A percentile compares a stretch with the other conserved stretches of the same genome.
Conservation (phyloP, 495 filamentous ascomycete species). For the Hypoxylon trugodes region DNA sequence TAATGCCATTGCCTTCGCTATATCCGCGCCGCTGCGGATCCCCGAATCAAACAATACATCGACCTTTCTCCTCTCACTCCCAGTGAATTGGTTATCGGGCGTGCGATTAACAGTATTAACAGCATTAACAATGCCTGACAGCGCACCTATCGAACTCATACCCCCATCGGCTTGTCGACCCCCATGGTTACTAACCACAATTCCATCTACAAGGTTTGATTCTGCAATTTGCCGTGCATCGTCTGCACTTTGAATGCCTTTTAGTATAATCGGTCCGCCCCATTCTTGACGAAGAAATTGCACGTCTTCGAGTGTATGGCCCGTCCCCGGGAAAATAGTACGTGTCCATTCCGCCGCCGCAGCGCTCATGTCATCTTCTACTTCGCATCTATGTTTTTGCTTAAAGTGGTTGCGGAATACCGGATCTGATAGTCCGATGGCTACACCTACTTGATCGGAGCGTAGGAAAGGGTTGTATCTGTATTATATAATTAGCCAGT, state of each 20-base stretch:
- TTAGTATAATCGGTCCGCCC: constrained; percentile 63
- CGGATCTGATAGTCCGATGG: constrained; percentile 41
- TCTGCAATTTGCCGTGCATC: constrained; percentile 62
- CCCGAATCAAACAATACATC: constrained; percentile 69
- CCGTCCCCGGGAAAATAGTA: constrained; percentile 28
- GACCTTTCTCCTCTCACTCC: constrained; percentile 43
- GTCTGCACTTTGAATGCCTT: constrained; percentile 65
- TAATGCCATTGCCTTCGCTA: constrained; percentile 67
- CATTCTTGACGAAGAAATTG: constrained; percentile 56
- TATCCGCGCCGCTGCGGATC: constrained; percentile 64
- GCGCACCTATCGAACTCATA: constrained; percentile 61
- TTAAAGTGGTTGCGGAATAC: constrained; percentile 38
- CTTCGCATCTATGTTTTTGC: constrained; percentile 15
- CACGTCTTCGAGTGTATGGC: constrained; percentile 58
- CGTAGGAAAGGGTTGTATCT: constrained; percentile 39
- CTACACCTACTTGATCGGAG: constrained; percentile 38
- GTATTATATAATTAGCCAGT: neutral
- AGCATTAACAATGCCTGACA: constrained; percentile 60
- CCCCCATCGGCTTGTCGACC: constrained; percentile 67
- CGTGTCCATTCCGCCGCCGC: constrained; percentile 37
- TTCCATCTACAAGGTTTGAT: constrained; percentile 58
- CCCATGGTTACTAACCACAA: constrained; percentile 69
- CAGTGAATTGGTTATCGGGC: neutral
- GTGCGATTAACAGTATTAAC: constrained; percentile 52
- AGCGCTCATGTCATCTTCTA: constrained; percentile 15